A percentile compares a stretch with the other conserved stretches of the same genome.
Evolutionary conservation across 306 rosid genomes (phyloP).

Genomic region (Rosa lucieae): DNA sequence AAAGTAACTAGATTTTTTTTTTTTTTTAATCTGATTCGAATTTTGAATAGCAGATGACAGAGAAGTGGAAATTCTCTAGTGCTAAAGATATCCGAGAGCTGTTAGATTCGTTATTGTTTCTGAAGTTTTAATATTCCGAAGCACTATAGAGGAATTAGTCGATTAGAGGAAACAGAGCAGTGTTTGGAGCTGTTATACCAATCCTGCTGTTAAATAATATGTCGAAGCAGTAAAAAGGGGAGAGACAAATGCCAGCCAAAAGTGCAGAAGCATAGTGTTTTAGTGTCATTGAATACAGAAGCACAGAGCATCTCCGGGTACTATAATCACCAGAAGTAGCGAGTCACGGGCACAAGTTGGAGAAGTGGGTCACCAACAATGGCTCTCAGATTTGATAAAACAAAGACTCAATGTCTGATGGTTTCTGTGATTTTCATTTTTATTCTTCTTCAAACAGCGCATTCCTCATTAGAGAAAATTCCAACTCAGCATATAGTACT

Average conservation of each 20-base stretch:
- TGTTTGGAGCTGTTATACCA: background rate
- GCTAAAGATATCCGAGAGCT: no score
- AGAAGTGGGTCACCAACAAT: constrained; percentile 18
- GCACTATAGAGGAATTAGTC: background rate
- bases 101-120: no score
- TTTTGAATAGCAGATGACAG: background rate
- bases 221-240: background rate
- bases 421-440: background rate
- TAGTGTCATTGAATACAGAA: background rate
- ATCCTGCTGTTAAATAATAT: background rate
- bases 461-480: background rate
- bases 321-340: background rate
- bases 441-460: background rate
- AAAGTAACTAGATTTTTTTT: background rate
- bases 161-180: no score
- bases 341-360: constrained; percentile 23
- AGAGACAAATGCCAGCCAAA: constrained; percentile 26
- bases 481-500: background rate
- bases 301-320: constrained; percentile 15
- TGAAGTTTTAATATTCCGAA: no score
- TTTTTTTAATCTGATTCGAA: background rate
- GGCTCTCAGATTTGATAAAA: background rate
- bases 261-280: background rate
- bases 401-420: background rate
- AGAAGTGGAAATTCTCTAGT: no score